phyloP scores from a whole-genome alignment of 163 green algal genomes.

The Volvox carteri region DNA sequence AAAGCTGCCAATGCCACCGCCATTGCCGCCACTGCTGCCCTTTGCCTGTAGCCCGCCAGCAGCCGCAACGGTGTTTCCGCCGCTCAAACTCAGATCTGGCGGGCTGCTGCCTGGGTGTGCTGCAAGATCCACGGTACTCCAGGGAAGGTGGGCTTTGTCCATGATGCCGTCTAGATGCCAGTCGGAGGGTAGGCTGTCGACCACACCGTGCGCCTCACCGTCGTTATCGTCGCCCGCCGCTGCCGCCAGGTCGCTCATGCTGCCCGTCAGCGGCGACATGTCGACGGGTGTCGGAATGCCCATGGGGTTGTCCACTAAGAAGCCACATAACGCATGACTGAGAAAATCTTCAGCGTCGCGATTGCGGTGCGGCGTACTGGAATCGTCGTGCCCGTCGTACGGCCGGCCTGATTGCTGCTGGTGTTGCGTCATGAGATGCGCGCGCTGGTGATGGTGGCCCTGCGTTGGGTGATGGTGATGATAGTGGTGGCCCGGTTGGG shows the following conservation, averaged over 20 bases:
- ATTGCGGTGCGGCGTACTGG: background rate
- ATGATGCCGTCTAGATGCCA: conserved; percentile 17
- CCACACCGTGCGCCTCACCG: background rate
- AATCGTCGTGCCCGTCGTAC: background rate
- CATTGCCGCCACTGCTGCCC: background rate
- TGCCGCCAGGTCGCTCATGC: conserved; percentile 45
- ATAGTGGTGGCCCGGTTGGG: background rate
- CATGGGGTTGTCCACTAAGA: conserved; percentile 23
- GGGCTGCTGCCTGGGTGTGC: background rate
- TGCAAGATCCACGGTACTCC: background rate
- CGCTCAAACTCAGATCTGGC: background rate
- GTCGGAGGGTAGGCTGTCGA: background rate
- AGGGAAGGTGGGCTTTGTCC: conserved; percentile 15
- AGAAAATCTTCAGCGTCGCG: background rate
- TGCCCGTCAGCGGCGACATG: conserved; percentile 49
- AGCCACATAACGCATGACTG: background rate
- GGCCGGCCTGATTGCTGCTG: background rate
- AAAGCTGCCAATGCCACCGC: background rate
- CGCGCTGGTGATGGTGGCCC: background rate
- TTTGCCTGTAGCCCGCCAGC: background rate
- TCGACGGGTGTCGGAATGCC: conserved; percentile 44
- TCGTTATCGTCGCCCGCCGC: conserved; percentile 7
- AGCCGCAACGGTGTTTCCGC: background rate
- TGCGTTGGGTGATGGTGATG: too few species aligned
- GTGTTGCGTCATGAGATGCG: background rate